Percentiles rank a stretch among this genome's conserved stretches.
Evolutionary conservation across 495 filamentous ascomycete species (phyloP).

Genomic region (Pseudevernia furfuracea): DNA sequence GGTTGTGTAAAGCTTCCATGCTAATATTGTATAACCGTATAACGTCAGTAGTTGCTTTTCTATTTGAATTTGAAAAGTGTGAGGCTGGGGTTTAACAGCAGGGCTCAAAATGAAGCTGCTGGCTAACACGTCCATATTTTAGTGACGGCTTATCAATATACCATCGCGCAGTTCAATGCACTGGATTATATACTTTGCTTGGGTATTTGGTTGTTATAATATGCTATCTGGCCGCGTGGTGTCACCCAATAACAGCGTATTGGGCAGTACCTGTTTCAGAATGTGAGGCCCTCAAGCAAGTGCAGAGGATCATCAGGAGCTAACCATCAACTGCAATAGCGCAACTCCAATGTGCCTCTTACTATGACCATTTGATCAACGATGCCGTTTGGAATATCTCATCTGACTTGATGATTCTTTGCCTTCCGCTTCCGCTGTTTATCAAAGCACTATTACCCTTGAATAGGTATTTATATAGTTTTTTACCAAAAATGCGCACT

Average conservation of each 20-base stretch:
- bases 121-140: background rate
- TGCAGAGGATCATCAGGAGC: background rate
- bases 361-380: conserved; percentile 51
- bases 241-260: conserved; percentile 52
- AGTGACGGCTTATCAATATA: conserved; percentile 33
- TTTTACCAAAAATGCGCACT: background rate
- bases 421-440: conserved; percentile 55
- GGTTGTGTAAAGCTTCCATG: conserved; percentile 48
- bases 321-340: conserved; percentile 4
- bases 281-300: conserved; percentile 20
- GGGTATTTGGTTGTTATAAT: conserved; percentile 54
- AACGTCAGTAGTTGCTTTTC: conserved; percentile 34
- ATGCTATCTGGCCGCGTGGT: conserved; percentile 56
- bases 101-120: background rate
- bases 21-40: conserved; percentile 47
- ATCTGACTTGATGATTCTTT: conserved; percentile 55
- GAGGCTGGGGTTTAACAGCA: too few relatives aligned
- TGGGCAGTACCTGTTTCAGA: conserved; percentile 47
- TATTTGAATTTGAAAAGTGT: background rate
- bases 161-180: conserved; percentile 45
- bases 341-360: conserved; percentile 28
- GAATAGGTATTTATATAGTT: conserved; percentile 3
- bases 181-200: conserved; percentile 46
- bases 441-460: conserved; percentile 45
- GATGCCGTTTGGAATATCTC: conserved; percentile 63